Evolutionary conservation across 2,329 filamentous ascomycete genomes (phyloP).

Genomic region (Byssoonygena ceratinophila): DNA sequence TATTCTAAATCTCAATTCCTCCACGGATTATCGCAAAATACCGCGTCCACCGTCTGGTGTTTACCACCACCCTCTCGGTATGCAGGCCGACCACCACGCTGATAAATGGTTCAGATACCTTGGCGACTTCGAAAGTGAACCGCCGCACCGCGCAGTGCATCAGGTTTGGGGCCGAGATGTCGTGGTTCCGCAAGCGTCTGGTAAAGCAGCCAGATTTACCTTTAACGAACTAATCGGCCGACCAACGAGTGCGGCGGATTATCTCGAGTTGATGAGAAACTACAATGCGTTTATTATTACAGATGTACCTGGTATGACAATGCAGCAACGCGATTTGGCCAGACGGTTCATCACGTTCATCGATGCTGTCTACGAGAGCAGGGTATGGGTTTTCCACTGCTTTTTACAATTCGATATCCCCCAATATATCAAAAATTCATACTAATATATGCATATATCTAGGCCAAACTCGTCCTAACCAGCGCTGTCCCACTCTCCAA

Average conservation of each 20-base stretch:
- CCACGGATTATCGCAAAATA: slow-evolving; percentile 95
- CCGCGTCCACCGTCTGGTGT: slow-evolving; percentile 85
- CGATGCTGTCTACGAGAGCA: slow-evolving; percentile 80
- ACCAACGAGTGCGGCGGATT: slow-evolving; percentile 87
- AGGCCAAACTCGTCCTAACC: slow-evolving; percentile 91
- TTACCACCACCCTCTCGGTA: slow-evolving; percentile 80
- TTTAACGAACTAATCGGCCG: slow-evolving; percentile 85
- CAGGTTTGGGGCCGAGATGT: slow-evolving; percentile 90
- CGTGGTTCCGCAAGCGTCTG: slow-evolving; percentile 74
- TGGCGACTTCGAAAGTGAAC: slow-evolving; percentile 65
- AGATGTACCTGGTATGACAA: slow-evolving; percentile 83
- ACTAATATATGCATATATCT: slow-evolving; percentile 31
- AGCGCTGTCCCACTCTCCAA: slow-evolving; percentile 74
- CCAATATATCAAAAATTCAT: background rate
- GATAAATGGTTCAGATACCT: slow-evolving; percentile 95
- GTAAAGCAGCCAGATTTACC: slow-evolving; percentile 77
- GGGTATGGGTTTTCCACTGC: slow-evolving; percentile 32
- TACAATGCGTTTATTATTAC: slow-evolving; percentile 92
- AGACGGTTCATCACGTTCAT: slow-evolving; percentile 95
- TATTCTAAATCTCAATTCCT: slow-evolving; percentile 88
- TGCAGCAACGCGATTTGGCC: slow-evolving; percentile 74
- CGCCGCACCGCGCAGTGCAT: slow-evolving; percentile 68
- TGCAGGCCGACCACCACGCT: slow-evolving; percentile 65
- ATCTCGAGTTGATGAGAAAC: slow-evolving; percentile 76
- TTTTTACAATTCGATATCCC: background rate